These are phyloP conservation scores for Phaeophleospora eucalypticola DNA, from an alignment of 2,329 filamentous ascomycete genomes.

Conservation along the genomic window DNA sequence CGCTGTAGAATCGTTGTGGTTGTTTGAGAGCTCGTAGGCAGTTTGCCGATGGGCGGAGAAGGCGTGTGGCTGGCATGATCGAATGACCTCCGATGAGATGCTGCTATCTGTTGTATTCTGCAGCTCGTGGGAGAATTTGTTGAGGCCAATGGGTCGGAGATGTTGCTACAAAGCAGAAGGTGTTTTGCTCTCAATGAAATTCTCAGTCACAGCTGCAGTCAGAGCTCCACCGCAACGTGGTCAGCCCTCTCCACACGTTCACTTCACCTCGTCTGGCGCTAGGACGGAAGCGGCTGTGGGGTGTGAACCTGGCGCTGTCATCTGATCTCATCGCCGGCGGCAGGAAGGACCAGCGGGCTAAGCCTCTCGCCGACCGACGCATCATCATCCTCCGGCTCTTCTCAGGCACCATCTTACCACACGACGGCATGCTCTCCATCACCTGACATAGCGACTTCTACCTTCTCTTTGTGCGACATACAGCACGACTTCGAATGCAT, in stretches of 20 bases:
- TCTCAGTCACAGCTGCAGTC: not conserved
- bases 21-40: slow-evolving; percentile 19
- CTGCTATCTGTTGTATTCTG: not conserved
- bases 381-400: not conserved
- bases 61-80: slow-evolving; percentile 22
- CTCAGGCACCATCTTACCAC: too few species aligned
- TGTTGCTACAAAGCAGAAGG: not conserved
- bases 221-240: not conserved
- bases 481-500: not conserved
- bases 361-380: too few species aligned
- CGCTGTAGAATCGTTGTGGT: slow-evolving; percentile 23
- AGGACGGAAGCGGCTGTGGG: not conserved
- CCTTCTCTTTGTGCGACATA: not conserved
- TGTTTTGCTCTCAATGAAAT: not conserved
- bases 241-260: not conserved
- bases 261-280: not conserved
- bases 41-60: slow-evolving; percentile 19
- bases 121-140: not conserved
- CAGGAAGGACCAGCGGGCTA: too few species aligned
- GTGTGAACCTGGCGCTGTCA: too few species aligned
- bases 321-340: too few species aligned
- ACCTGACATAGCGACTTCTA: not conserved
- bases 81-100: not conserved
- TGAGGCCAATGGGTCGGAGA: not conserved
- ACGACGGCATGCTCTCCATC: not conserved